Evolutionary conservation across 345 rosid genomes (phyloP).

Genomic region (Gossypium arboreum): DNA sequence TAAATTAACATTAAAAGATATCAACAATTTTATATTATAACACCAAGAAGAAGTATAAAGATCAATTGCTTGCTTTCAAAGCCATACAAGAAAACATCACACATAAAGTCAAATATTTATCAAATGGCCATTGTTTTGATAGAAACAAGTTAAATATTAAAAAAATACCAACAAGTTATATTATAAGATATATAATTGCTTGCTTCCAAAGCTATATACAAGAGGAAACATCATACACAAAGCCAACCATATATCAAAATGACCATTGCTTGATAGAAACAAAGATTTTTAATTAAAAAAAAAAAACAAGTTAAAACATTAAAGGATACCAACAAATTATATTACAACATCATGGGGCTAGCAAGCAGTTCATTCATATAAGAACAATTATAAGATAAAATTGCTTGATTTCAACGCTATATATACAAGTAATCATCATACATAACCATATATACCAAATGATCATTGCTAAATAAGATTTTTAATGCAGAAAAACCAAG

Average conservation of each 20-base stretch:
- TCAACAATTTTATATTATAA: too few species aligned
- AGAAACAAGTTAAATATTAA: background rate
- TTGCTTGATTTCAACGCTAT: constrained; percentile 10
- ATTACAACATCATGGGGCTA: background rate
- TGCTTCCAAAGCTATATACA: constrained; percentile 1
- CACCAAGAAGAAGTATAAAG: too few species aligned
- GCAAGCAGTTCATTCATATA: background rate
- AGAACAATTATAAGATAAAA: background rate
- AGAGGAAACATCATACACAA: background rate
- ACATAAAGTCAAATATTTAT: background rate
- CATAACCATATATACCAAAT: too few species aligned
- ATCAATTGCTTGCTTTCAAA: too few species aligned
- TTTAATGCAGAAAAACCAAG: too few species aligned
- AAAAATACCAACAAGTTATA: too few species aligned
- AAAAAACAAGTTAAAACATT: background rate
- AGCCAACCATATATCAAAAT: background rate
- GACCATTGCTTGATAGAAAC: background rate
- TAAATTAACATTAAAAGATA: too few species aligned
- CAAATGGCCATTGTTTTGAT: background rate
- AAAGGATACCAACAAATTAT: background rate
- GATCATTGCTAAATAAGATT: too few species aligned
- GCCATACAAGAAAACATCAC: background rate
- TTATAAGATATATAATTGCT: background rate
- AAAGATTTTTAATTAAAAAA: background rate
- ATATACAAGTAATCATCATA: background rate